Base-by-base conservation (phyloP, 306 rosid genomes). In the Acacia acuminata region DNA sequence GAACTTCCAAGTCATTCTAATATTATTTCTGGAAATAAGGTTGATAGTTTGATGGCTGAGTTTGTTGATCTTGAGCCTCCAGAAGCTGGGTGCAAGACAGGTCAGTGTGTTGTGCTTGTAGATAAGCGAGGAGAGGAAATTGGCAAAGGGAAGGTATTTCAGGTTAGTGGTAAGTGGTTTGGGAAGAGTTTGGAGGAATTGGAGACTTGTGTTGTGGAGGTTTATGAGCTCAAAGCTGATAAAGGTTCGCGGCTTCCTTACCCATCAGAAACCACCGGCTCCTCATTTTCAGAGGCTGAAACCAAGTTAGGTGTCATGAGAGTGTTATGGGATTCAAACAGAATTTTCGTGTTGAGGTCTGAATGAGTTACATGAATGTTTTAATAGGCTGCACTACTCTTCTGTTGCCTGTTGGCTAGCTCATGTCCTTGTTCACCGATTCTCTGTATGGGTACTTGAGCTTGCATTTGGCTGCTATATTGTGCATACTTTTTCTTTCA, bases 291-390 rank as follows among this genome's bases (percentile, higher is more conserved):
- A 20, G 98, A 93, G 71, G 94, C 97, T 79, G 92, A 88, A 81
- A 60, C 77, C 36, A 91, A 87, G 86, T 73, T 90, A 3, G 97
- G 97, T 68, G 88, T 90, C 51, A 90, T 90, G 94, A 83, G 97
- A 86, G 94, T 93, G 70, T 77, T 93, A 76, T 94, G 98, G 98
- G 93, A 89, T 89, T 79, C 86, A 4, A 90, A 78, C 82, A 89
- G 85, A 91, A 64, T 87, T 53, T 84, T 78, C 60, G 67, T 42
- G 12, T 44, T 85, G 85, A 84, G 81, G 83, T 79, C 91, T 25
- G 71, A 87, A 68, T 63, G 84, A 86, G 67, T 48, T 88, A 17
- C 30, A 77, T 25, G 78, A 47, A 81, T 53, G 70, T 74, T 72
- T 81, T 81, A 10, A 42, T 69, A 45, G 56, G 48, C 76, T 68